These are phyloP conservation scores for Hibiscus mutabilis DNA, from an alignment of 345 rosid species.

Conservation along the genomic window DNA sequence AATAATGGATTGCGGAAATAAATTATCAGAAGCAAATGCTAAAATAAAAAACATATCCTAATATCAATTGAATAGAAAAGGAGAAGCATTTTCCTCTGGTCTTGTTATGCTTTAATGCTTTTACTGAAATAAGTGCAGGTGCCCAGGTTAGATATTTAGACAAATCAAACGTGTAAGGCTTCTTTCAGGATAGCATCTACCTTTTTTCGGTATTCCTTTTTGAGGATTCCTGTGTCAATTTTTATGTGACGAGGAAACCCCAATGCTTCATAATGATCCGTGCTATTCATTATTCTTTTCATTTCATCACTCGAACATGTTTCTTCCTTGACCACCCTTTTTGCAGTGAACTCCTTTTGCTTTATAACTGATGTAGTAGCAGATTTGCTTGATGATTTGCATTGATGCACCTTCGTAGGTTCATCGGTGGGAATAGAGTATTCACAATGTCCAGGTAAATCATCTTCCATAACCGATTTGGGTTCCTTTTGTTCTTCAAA, in stretches of 20 bases:
- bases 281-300: slow-evolving; percentile 69
- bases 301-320: slow-evolving; percentile 63
- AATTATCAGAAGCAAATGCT: slow-evolving; percentile 2
- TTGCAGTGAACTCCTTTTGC: slow-evolving; percentile 39
- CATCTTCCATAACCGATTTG: slow-evolving; percentile 59
- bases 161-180: not conserved
- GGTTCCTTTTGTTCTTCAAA: slow-evolving; percentile 59
- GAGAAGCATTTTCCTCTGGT: not conserved
- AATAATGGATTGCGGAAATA: not conserved
- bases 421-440: slow-evolving; percentile 48
- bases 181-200: slow-evolving; percentile 25
- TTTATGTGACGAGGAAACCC: slow-evolving; percentile 69
- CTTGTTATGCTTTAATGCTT: not conserved
- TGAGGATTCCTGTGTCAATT: slow-evolving; percentile 53
- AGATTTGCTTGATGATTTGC: slow-evolving; percentile 57
- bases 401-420: slow-evolving; percentile 53
- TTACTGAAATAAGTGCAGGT: not conserved
- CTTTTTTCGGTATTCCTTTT: slow-evolving; percentile 89
- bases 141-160: not conserved
- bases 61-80: not conserved
- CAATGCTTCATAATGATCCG: slow-evolving; percentile 77
- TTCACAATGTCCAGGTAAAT: slow-evolving; percentile 49
- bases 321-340: slow-evolving; percentile 50
- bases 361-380: slow-evolving; percentile 42
- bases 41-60: not conserved